Conservation (phyloP, 2,329 filamentous ascomycete species). For the Graphilbum fragrans region DNA sequence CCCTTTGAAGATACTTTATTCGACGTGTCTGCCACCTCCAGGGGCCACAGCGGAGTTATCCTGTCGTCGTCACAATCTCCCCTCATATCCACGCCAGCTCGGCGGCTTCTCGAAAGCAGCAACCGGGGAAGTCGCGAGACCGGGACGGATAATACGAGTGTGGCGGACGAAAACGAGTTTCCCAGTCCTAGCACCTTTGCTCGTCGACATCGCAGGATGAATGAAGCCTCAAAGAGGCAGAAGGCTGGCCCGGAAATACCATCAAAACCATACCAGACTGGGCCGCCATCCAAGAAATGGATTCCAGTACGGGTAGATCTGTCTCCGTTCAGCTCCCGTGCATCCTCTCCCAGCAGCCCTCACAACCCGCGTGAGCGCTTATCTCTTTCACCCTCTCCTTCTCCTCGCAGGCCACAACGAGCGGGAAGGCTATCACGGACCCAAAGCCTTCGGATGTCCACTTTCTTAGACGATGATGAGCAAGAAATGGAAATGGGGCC, state of each 20-base stretch:
- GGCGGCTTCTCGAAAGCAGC: conserved; percentile 12
- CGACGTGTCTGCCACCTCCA: conserved; percentile 4
- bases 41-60: background rate
- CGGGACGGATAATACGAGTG: conserved; percentile 19
- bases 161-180: conserved; percentile 19
- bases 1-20: background rate
- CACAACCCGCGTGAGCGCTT: too few relatives aligned
- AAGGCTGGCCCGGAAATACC: too few relatives aligned
- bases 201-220: conserved; percentile 6
- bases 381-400: background rate
- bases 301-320: conserved; percentile 6
- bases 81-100: conserved; percentile 14
- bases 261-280: too few relatives aligned
- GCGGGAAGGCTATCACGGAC: background rate
- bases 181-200: conserved; percentile 12
- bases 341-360: background rate
- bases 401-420: background rate
- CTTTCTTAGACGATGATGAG: background rate
- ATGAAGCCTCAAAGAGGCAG: conserved; percentile 7
- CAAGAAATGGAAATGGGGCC: too few relatives aligned
- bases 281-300: conserved; percentile 1
- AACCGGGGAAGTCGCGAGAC: conserved; percentile 16
- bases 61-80: conserved; percentile 14
- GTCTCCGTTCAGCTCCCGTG: conserved; percentile 3
- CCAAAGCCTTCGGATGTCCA: background rate